A percentile compares a stretch with the other conserved stretches of the same genome.
phyloP scores from a whole-genome alignment of 2,329 filamentous ascomycete genomes.

The Magnaporthiopsis rhizophila region DNA sequence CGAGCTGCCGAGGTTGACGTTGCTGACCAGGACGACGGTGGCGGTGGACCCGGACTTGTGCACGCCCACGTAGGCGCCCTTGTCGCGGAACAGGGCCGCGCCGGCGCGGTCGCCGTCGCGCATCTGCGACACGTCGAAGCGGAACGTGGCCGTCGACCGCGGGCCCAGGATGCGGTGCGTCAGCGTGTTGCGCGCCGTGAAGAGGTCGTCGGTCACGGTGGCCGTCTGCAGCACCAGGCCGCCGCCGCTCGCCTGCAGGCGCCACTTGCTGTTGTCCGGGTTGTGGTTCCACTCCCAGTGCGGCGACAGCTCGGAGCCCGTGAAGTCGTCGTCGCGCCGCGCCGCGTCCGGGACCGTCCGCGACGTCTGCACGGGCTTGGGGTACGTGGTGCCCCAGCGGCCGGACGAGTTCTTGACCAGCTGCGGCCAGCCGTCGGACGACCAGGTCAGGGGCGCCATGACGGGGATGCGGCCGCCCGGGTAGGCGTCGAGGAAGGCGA shows the following conservation, averaged over 20 bases:
- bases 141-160: constrained; percentile 40
- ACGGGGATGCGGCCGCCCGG: constrained; percentile 50
- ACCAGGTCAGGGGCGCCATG: constrained; percentile 46
- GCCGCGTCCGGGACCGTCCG: constrained; percentile 20
- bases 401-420: constrained; percentile 29
- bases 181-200: constrained; percentile 37
- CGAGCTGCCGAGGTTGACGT: constrained; percentile 19
- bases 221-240: constrained; percentile 40
- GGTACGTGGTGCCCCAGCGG: constrained; percentile 39
- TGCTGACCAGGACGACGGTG: constrained; percentile 22
- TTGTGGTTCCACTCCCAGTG: constrained; percentile 58
- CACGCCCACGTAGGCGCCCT: constrained; percentile 42
- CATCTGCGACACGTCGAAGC: constrained; percentile 40
- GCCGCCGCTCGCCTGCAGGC: constrained; percentile 22
- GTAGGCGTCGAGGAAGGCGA: constrained; percentile 48
- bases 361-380: constrained; percentile 23
- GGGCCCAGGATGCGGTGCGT: constrained; percentile 36
- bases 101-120: constrained; percentile 43
- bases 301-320: constrained; percentile 29
- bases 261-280: constrained; percentile 39
- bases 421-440: constrained; percentile 40
- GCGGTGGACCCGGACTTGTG: constrained; percentile 25
- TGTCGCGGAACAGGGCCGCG: constrained; percentile 44
- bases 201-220: constrained; percentile 44
- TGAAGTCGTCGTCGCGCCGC: constrained; percentile 41